Conservation (phyloP, 352 stramenopile genomes). For the Pythium aquatile region DNA sequence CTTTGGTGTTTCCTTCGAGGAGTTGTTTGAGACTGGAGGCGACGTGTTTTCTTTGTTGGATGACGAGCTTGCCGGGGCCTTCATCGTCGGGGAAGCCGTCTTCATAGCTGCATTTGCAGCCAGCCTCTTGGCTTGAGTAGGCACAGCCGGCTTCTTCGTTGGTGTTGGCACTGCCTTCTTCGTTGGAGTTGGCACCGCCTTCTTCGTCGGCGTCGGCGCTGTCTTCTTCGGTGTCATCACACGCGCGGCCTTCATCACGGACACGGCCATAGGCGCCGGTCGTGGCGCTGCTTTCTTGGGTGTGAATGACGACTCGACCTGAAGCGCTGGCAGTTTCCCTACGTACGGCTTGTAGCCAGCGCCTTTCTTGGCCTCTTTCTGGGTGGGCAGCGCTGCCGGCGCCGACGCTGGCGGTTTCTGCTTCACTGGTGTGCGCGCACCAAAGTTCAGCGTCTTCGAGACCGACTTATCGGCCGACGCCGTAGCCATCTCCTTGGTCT, state of each 20-base stretch:
- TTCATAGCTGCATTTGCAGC: neutral
- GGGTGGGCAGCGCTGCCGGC: neutral
- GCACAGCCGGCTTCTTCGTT: neutral
- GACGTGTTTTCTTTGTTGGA: neutral
- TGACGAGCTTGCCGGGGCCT: neutral
- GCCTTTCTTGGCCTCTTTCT: slow-evolving; percentile 7
- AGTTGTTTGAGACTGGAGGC: neutral
- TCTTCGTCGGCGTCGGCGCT: slow-evolving; percentile 14
- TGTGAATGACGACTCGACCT: slow-evolving; percentile 63
- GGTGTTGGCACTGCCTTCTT: neutral
- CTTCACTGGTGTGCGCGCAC: slow-evolving; percentile 3
- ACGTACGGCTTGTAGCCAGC: slow-evolving; percentile 64
- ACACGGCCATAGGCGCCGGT: slow-evolving; percentile 26
- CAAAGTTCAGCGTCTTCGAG: slow-evolving; percentile 28
- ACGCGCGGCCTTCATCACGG: slow-evolving; percentile 29
- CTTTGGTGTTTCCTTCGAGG: neutral
- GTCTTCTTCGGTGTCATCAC: slow-evolving; percentile 17
- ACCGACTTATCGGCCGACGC: neutral
- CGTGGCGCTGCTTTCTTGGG: slow-evolving; percentile 37
- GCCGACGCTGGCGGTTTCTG: slow-evolving; percentile 1
- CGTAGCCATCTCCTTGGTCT: slow-evolving; percentile 18
- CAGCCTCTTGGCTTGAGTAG: neutral
- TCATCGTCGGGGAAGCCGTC: neutral
- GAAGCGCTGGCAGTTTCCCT: slow-evolving; percentile 54
- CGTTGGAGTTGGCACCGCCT: neutral